phyloP scores from a whole-genome alignment of 345 rosid species.

The Brassica rapa region DNA sequence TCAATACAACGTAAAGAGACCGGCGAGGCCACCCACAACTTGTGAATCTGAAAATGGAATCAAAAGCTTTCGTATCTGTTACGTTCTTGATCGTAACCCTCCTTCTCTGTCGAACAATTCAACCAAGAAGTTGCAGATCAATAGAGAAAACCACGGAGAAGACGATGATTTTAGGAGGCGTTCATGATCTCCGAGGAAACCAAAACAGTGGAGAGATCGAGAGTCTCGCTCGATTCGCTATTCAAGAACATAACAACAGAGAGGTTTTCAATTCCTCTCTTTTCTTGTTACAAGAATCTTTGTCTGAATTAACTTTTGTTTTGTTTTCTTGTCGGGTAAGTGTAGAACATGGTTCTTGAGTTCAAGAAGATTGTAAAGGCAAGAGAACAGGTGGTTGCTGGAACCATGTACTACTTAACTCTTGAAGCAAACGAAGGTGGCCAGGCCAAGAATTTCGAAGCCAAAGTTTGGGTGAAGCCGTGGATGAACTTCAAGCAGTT shows the following conservation, averaged over 20 bases:
- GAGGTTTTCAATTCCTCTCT: constrained; percentile 44
- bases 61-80: constrained; percentile 6
- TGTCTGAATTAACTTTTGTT: constrained; percentile 9
- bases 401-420: constrained; percentile 64
- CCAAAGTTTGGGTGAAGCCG: constrained; percentile 86
- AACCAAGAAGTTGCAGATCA: constrained; percentile 19
- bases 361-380: constrained; percentile 65
- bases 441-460: constrained; percentile 62
- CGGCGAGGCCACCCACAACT: constrained; percentile 12
- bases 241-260: constrained; percentile 57
- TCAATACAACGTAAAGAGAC: constrained; percentile 14
- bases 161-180: constrained; percentile 51
- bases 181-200: constrained; percentile 42
- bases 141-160: constrained; percentile 11
- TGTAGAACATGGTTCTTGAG: constrained; percentile 49
- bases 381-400: constrained; percentile 78
- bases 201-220: constrained; percentile 54
- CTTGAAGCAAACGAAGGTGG: constrained; percentile 68
- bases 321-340: background rate
- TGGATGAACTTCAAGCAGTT: constrained; percentile 80
- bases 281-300: constrained; percentile 9
- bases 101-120: constrained; percentile 32
- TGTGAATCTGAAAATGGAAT: constrained; percentile 25
- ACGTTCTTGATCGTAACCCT: constrained; percentile 17
- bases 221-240: constrained; percentile 63